Conservation (phyloP, 768 basidiomycete species). For the Auricularia auricula-judae region DNA sequence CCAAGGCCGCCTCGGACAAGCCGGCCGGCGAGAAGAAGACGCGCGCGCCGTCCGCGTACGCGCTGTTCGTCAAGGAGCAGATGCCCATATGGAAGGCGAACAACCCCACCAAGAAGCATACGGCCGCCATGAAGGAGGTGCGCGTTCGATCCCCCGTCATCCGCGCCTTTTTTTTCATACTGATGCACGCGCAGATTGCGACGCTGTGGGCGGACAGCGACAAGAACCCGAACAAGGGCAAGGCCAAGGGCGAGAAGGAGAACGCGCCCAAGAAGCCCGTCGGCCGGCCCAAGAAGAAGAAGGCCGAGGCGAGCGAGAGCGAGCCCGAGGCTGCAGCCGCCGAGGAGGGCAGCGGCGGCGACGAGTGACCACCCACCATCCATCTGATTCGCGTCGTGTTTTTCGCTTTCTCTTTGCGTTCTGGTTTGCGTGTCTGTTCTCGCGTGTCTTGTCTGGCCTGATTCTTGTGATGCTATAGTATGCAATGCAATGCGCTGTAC, state of each 20-base stretch:
- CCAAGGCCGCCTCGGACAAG: not conserved
- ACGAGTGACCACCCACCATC: too few species aligned
- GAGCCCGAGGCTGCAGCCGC: too few species aligned
- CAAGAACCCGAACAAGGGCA: not conserved
- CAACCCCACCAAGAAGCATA: not conserved
- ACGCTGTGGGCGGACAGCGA: not conserved
- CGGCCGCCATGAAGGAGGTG: not conserved
- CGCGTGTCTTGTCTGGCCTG: too few species aligned
- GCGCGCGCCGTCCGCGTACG: not conserved
- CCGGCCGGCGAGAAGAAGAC: not conserved
- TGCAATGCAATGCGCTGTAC: too few species aligned
- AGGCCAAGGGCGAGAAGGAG: not conserved
- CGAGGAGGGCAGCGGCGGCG: too few species aligned
- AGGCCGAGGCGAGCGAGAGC: not conserved
- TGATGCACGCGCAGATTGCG: not conserved
- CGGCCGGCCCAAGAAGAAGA: not conserved
- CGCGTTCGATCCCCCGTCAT: not conserved
- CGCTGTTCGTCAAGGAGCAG: conserved; percentile 2
- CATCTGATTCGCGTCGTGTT: too few species aligned
- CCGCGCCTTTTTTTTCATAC: not conserved
- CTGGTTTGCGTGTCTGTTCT: too few species aligned
- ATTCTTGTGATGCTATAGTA: too few species aligned
- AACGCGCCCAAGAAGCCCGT: not conserved
- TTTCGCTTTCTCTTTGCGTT: too few species aligned
- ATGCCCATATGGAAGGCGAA: conserved; percentile 1